Percentiles rank a stretch among this genome's conserved stretches.
Conservation (phyloP, 2,329 filamentous ascomycete species). For the Exophiala phaeomuriformis region DNA sequence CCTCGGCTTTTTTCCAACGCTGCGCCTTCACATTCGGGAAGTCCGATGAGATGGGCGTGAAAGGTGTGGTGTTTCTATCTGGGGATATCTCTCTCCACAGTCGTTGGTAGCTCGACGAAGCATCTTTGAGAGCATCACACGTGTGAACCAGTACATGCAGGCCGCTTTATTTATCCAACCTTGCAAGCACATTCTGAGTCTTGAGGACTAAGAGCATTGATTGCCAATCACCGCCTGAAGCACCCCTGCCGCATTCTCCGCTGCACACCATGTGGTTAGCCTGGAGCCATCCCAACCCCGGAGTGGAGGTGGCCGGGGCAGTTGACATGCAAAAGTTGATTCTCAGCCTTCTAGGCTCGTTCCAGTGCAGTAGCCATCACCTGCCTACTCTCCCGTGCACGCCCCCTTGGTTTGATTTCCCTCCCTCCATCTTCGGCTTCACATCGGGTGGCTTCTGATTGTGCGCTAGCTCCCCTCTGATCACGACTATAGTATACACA, state of each 20-base stretch:
- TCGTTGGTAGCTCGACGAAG: background rate
- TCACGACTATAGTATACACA: background rate
- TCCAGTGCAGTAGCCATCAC: background rate
- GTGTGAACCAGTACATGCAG: background rate
- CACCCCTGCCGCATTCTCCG: background rate
- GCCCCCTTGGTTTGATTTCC: background rate
- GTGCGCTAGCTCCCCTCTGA: slow-evolving; percentile 5
- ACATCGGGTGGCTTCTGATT: slow-evolving; percentile 11
- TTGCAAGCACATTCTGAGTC: background rate
- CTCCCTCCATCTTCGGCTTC: slow-evolving; percentile 13
- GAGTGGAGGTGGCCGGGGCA: background rate
- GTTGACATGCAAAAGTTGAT: background rate
- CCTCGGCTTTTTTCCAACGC: background rate
- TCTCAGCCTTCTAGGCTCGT: background rate
- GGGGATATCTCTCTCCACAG: background rate
- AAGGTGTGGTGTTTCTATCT: background rate
- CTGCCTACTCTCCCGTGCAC: background rate
- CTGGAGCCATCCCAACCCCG: background rate
- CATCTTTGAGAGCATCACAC: background rate
- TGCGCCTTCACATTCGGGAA: background rate
- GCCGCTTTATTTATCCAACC: too few relatives aligned
- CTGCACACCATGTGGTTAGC: background rate
- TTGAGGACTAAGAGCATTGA: background rate
- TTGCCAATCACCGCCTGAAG: background rate
- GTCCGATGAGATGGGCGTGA: background rate